These are phyloP conservation scores for Pelargonium citronellum DNA, from an alignment of 441 rosid genomes.

Conservation along the genomic window DNA sequence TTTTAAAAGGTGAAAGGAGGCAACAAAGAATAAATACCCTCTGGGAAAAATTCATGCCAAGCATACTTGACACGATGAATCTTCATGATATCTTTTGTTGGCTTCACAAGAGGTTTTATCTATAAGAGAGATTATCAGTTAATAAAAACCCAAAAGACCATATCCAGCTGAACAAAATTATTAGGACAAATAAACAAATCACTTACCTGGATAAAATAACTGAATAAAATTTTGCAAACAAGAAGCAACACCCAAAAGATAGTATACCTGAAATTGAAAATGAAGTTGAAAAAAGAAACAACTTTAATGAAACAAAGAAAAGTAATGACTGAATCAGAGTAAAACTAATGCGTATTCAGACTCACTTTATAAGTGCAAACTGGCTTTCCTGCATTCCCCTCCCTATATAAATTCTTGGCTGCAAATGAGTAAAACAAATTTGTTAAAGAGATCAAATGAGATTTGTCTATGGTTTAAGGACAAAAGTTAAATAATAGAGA, in stretches of 20 bases:
- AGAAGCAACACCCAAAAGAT: constrained; percentile 76
- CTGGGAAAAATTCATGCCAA: constrained; percentile 93
- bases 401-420: constrained; percentile 93
- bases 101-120: constrained; percentile 89
- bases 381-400: constrained; percentile 99
- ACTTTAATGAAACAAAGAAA: background rate
- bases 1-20: constrained; percentile 13
- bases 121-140: constrained; percentile 22
- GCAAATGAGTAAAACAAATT: constrained; percentile 27
- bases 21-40: constrained; percentile 39
- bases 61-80: constrained; percentile 56
- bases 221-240: constrained; percentile 43
- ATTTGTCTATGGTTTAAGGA: constrained; percentile 6
- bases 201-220: constrained; percentile 51
- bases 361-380: constrained; percentile 84
- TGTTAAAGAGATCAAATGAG: constrained; percentile 23
- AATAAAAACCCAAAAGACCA: constrained; percentile 7
- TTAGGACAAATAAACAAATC: background rate
- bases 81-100: constrained; percentile 79
- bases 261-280: constrained; percentile 63
- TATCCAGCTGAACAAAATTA: constrained; percentile 1
- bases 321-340: background rate
- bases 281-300: background rate
- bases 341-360: constrained; percentile 17
- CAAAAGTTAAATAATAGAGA: background rate